Percentiles rank a stretch among this genome's conserved stretches.
phyloP scores from a whole-genome alignment of 192 early-diverging fungal genomes.

The Linnemannia schmuckeri region DNA sequence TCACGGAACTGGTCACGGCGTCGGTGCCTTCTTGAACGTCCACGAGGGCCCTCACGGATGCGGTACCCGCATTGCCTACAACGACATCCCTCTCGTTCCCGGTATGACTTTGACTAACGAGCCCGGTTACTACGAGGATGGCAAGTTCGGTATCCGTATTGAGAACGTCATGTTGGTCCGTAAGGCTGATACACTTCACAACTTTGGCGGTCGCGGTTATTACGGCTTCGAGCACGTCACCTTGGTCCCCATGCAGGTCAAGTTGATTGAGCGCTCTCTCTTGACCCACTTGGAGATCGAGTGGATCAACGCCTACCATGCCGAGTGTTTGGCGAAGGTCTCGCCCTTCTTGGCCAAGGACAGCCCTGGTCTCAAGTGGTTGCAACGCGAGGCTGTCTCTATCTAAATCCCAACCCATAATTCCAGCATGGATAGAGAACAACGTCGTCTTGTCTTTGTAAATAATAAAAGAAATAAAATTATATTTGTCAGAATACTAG shows the following conservation, averaged over 20 bases:
- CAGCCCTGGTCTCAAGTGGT: slow-evolving; percentile 80
- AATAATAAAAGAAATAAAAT: background rate
- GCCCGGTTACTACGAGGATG: slow-evolving; percentile 98
- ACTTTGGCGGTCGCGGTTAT: slow-evolving; percentile 88
- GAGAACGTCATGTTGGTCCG: slow-evolving; percentile 93
- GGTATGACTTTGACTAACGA: slow-evolving; percentile 98
- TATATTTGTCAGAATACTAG: background rate
- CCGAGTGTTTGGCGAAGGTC: slow-evolving; percentile 80
- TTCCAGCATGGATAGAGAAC: slow-evolving; percentile 7
- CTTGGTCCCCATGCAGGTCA: slow-evolving; percentile 88
- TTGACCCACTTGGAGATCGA: slow-evolving; percentile 79
- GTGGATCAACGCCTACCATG: slow-evolving; percentile 94
- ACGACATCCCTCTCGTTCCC: slow-evolving; percentile 80
- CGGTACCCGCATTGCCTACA: slow-evolving; percentile 78
- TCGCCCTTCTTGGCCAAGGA: slow-evolving; percentile 81
- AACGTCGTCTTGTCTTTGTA: background rate
- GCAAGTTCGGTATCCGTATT: slow-evolving; percentile 96
- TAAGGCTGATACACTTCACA: slow-evolving; percentile 76
- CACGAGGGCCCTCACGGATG: slow-evolving; percentile 98
- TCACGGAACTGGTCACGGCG: slow-evolving; percentile 98
- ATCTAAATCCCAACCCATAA: slow-evolving; percentile 60
- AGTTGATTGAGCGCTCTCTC: slow-evolving; percentile 80
- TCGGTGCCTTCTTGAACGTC: slow-evolving; percentile 95
- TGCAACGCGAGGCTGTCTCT: slow-evolving; percentile 82
- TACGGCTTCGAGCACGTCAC: slow-evolving; percentile 95